Percentiles rank a stretch among this genome's conserved stretches.
phyloP scores from a whole-genome alignment of 768 basidiomycete species.

The Podaxis rugospora region DNA sequence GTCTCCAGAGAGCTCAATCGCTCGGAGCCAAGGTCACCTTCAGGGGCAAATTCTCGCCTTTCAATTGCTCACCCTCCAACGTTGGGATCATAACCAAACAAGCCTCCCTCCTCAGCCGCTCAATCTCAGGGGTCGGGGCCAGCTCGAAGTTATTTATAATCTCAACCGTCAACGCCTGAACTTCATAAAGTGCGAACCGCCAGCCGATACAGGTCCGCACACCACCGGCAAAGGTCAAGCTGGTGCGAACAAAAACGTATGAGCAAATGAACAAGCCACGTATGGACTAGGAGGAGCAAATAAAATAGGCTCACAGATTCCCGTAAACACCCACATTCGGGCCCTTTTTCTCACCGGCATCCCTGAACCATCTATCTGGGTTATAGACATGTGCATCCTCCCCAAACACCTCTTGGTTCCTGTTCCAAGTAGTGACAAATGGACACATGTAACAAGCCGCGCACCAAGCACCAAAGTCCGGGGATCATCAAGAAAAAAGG shows the following conservation, averaged over 20 bases:
- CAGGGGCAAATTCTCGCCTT: slow-evolving; percentile 42
- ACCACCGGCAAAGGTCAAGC: slow-evolving; percentile 45
- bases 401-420: slow-evolving; percentile 41
- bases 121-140: slow-evolving; percentile 34
- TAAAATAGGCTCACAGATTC: slow-evolving; percentile 31
- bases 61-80: slow-evolving; percentile 38
- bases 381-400: slow-evolving; percentile 42
- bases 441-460: not conserved
- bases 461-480: not conserved
- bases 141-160: slow-evolving; percentile 58
- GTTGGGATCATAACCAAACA: slow-evolving; percentile 46
- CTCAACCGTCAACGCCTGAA: slow-evolving; percentile 55
- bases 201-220: slow-evolving; percentile 46
- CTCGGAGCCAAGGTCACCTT: slow-evolving; percentile 32
- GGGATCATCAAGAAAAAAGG: not conserved
- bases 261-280: not conserved
- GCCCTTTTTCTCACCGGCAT: slow-evolving; percentile 33
- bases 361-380: slow-evolving; percentile 44
- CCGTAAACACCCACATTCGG: slow-evolving; percentile 44
- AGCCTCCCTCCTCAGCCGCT: slow-evolving; percentile 37
- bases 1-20: slow-evolving; percentile 18
- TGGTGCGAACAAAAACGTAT: slow-evolving; percentile 11
- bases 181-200: slow-evolving; percentile 50
- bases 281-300: not conserved
- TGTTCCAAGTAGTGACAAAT: slow-evolving; percentile 12